phyloP scores from a whole-genome alignment of 2,329 filamentous ascomycete species.

The Paramyrothecium sp. region DNA sequence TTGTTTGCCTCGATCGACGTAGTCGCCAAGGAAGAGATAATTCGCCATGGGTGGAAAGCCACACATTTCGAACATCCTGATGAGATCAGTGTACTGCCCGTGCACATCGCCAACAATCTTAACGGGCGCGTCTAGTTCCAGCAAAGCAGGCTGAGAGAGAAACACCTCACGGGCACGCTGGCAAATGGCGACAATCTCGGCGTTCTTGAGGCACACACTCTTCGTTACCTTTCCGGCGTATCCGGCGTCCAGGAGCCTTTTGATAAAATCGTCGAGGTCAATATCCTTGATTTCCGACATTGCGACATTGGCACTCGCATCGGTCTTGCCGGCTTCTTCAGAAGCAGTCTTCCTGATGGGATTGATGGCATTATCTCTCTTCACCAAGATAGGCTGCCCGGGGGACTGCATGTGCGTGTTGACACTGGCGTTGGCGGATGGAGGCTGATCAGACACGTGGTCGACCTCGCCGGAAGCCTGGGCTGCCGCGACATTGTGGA shows the following conservation, averaged over 20 bases:
- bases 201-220: constrained; percentile 94
- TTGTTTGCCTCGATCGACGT: constrained; percentile 95
- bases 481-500: constrained; percentile 76
- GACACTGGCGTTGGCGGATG: constrained; percentile 61
- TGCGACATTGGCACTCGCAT: constrained; percentile 60
- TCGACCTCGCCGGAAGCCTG: constrained; percentile 90
- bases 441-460: constrained; percentile 87
- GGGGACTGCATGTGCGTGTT: constrained; percentile 64
- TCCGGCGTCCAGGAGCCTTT: constrained; percentile 86
- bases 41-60: constrained; percentile 91
- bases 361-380: constrained; percentile 70
- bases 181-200: constrained; percentile 93
- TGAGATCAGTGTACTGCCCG: constrained; percentile 93
- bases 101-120: constrained; percentile 98
- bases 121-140: constrained; percentile 91
- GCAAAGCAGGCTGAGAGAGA: constrained; percentile 83
- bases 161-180: constrained; percentile 85
- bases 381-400: constrained; percentile 86
- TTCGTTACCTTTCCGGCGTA: constrained; percentile 98
- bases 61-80: constrained; percentile 98
- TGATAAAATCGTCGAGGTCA: constrained; percentile 96
- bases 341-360: constrained; percentile 53
- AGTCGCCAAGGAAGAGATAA: constrained; percentile 92
- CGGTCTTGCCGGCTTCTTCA: constrained; percentile 39
- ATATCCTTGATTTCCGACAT: constrained; percentile 91